Evolutionary conservation across 495 filamentous ascomycete genomes (phyloP).

Genomic region (Coniosporium apollinis): DNA sequence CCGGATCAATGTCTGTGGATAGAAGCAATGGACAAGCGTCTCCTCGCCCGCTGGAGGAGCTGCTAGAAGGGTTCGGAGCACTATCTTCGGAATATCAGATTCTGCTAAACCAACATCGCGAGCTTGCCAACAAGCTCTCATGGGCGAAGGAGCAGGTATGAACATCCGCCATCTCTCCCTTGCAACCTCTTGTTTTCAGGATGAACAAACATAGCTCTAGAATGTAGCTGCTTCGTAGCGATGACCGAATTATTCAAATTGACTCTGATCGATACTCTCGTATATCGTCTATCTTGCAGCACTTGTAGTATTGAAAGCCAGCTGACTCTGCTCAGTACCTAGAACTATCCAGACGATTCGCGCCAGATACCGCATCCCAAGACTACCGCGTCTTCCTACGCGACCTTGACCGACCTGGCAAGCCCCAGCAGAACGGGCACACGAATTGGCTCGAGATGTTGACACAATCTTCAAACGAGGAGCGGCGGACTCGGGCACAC

Average conservation of each 20-base stretch:
- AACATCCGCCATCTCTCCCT: not conserved
- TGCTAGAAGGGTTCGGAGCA: slow-evolving; percentile 21
- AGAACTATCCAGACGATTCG: slow-evolving; percentile 18
- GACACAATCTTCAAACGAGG: slow-evolving; percentile 5
- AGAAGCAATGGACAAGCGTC: too few species aligned
- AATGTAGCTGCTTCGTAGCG: slow-evolving; percentile 41
- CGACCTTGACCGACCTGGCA: slow-evolving; percentile 4
- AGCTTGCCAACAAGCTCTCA: slow-evolving; percentile 21
- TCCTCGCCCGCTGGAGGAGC: slow-evolving; percentile 11
- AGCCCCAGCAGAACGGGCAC: not conserved
- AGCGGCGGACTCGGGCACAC: slow-evolving; percentile 4
- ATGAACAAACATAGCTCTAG: slow-evolving; percentile 53
- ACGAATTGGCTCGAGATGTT: slow-evolving; percentile 9
- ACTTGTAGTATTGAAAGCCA: not conserved
- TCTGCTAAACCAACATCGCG: slow-evolving; percentile 16
- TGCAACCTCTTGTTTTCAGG: slow-evolving; percentile 21
- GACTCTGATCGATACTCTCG: slow-evolving; percentile 8
- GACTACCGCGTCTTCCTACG: slow-evolving; percentile 9
- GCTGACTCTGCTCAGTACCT: slow-evolving; percentile 18
- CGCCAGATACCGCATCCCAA: slow-evolving; percentile 7
- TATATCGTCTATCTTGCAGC: slow-evolving; percentile 7
- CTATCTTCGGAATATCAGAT: slow-evolving; percentile 21
- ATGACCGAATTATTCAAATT: slow-evolving; percentile 29
- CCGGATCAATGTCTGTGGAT: too few species aligned
- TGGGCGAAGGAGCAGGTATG: slow-evolving; percentile 24